Percentiles rank a stretch among this genome's conserved stretches.
These are phyloP conservation scores for Raphanus sativus DNA, from an alignment of 345 rosid species.

Conservation along the genomic window DNA sequence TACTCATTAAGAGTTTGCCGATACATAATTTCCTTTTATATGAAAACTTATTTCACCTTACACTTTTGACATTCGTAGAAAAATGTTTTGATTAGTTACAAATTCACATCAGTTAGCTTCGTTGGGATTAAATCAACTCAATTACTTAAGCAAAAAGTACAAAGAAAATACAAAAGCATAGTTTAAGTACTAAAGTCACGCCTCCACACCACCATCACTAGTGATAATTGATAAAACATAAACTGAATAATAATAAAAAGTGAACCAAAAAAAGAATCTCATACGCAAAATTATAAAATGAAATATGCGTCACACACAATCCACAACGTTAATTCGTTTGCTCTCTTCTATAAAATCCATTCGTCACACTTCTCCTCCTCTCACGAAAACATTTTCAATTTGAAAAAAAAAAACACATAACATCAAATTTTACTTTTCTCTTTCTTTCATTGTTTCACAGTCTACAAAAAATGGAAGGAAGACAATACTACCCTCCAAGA, in stretches of 20 bases:
- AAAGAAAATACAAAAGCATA: neutral
- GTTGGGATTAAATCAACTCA: neutral
- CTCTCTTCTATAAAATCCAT: conserved; percentile 31
- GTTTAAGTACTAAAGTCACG: conserved; percentile 21
- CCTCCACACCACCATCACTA: conserved; percentile 22
- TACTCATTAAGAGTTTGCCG: neutral
- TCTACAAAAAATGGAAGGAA: conserved; percentile 43
- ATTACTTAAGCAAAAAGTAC: neutral
- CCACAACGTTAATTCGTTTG: conserved; percentile 24
- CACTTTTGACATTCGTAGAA: neutral
- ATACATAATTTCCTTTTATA: neutral
- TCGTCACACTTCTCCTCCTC: conserved; percentile 30
- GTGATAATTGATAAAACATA: neutral
- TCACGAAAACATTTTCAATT: conserved; percentile 32
- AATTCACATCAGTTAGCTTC: neutral
- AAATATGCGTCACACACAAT: conserved; percentile 30
- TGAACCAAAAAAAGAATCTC: conserved; percentile 6
- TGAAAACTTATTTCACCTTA: neutral
- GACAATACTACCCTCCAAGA: conserved; percentile 45
- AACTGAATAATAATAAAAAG: neutral
- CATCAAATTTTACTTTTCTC: neutral
- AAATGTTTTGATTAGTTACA: neutral
- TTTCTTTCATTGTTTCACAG: neutral
- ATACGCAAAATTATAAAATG: conserved; percentile 9
- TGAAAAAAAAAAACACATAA: neutral